Evolutionary conservation across 495 filamentous ascomycete species (phyloP).

Genomic region (Astrocystis sublimbata): DNA sequence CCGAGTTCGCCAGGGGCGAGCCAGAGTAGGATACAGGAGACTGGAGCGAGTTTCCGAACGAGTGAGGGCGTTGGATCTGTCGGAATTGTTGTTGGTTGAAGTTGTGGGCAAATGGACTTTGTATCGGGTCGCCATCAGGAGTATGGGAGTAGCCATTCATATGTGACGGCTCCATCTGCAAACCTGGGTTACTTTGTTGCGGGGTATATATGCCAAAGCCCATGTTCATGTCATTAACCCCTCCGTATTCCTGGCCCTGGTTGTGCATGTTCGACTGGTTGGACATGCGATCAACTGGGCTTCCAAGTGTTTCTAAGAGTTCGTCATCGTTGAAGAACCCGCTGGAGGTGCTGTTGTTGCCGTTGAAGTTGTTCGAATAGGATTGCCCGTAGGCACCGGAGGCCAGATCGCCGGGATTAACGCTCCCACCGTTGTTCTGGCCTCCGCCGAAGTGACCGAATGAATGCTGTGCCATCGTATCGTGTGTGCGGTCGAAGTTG

Average conservation of each 20-base stretch:
- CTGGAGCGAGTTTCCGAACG: constrained; percentile 53
- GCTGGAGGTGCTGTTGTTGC: constrained; percentile 37
- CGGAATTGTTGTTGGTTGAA: constrained; percentile 74
- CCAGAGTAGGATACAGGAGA: constrained; percentile 53
- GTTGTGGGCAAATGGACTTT: constrained; percentile 79
- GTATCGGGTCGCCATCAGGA: constrained; percentile 82
- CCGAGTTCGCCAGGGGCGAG: constrained; percentile 54
- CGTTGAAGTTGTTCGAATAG: constrained; percentile 45
- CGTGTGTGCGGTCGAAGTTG: constrained; percentile 14
- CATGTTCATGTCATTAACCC: constrained; percentile 51
- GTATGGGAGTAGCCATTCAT: constrained; percentile 82
- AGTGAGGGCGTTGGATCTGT: constrained; percentile 59
- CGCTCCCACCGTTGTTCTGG: constrained; percentile 59
- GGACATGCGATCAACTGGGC: constrained; percentile 45
- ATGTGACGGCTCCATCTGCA: constrained; percentile 53
- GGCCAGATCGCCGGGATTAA: constrained; percentile 85
- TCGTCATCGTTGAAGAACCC: constrained; percentile 64
- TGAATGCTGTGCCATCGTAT: constrained; percentile 57
- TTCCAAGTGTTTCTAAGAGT: constrained; percentile 58
- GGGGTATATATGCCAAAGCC: constrained; percentile 47
- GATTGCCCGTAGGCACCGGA: constrained; percentile 53
- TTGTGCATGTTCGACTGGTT: constrained; percentile 48
- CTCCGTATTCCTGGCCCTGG: constrained; percentile 50
- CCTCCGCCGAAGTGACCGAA: constrained; percentile 65
- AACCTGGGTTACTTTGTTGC: constrained; percentile 39